Conservation (phyloP, 1,139 yeast genomes). For the Pneumocystis murina region DNA sequence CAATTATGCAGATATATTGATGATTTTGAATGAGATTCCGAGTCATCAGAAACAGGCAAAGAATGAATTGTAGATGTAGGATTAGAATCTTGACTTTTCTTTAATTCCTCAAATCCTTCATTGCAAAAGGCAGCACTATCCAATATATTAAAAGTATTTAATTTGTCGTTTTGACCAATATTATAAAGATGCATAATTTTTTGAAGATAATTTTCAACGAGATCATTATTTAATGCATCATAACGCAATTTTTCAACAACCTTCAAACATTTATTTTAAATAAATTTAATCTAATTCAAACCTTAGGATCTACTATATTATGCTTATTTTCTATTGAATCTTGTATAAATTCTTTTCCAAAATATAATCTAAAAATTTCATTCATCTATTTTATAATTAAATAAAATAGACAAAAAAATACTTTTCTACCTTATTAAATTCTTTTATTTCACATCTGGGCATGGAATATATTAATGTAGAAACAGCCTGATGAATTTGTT, state of each 20-base stretch:
- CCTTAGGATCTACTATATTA: conserved; percentile 19
- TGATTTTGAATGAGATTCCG: conserved; percentile 7
- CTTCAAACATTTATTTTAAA: conserved; percentile 41
- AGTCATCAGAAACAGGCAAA: conserved; percentile 4
- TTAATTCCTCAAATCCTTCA: background rate
- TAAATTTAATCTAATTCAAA: background rate
- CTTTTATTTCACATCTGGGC: conserved; percentile 62
- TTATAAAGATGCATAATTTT: conserved; percentile 74
- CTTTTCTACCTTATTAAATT: conserved; percentile 31
- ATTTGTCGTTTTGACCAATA: conserved; percentile 38
- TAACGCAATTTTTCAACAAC: conserved; percentile 48
- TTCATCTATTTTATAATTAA: conserved; percentile 25
- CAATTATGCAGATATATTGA: conserved; percentile 12
- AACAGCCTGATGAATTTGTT: conserved; percentile 60
- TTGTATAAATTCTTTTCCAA: conserved; percentile 50
- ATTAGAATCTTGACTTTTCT: conserved; percentile 11
- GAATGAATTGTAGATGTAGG: conserved; percentile 12
- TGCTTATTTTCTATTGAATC: conserved; percentile 46
- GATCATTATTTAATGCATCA: conserved; percentile 49
- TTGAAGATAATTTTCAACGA: conserved; percentile 54
- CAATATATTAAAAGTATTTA: background rate
- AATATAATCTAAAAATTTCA: conserved; percentile 48
- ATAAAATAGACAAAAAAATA: background rate
- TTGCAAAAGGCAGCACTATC: background rate
- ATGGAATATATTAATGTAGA: conserved; percentile 56